Percentiles rank a stretch among this genome's conserved stretches.
Evolutionary conservation across 768 basidiomycete species (phyloP).

Genomic region (Leccinum obscurum): DNA sequence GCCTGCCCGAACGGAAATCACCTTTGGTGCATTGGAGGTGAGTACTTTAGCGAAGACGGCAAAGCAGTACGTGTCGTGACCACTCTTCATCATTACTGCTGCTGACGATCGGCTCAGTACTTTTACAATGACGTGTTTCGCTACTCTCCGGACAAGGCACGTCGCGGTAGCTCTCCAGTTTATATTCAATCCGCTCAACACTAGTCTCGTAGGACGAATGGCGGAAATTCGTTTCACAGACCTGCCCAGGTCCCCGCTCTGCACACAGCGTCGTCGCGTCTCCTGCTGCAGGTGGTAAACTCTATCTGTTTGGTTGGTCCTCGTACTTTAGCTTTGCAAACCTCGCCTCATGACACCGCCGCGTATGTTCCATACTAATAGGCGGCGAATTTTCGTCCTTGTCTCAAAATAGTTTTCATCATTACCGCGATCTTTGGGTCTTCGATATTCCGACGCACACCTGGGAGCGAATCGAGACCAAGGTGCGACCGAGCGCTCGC

Average conservation of each 20-base stretch:
- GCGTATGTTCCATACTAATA: constrained; percentile 19
- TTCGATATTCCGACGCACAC: constrained; percentile 77
- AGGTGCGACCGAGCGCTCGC: constrained; percentile 72
- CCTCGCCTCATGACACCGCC: neutral
- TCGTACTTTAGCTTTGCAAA: neutral
- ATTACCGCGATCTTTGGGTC: constrained; percentile 87
- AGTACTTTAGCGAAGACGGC: constrained; percentile 85
- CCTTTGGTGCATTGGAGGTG: constrained; percentile 84
- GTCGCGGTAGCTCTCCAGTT: neutral
- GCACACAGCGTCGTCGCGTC: constrained; percentile 81
- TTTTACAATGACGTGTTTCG: constrained; percentile 89
- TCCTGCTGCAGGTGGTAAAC: constrained; percentile 79
- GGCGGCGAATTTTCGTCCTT: constrained; percentile 87
- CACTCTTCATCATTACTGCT: neutral
- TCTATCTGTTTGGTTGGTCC: constrained; percentile 72
- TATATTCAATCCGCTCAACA: neutral
- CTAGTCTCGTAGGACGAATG: constrained; percentile 67
- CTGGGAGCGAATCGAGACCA: constrained; percentile 91
- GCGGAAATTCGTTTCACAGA: constrained; percentile 81
- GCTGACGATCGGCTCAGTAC: constrained; percentile 44
- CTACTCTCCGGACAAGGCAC: constrained; percentile 79
- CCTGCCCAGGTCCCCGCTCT: constrained; percentile 83
- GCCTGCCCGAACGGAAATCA: constrained; percentile 79
- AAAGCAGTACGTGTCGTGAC: constrained; percentile 55
- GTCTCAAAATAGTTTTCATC: constrained; percentile 82